Base-by-base conservation (phyloP, 2,329 filamentous ascomycete genomes). In the Colletotrichum lupini region DNA sequence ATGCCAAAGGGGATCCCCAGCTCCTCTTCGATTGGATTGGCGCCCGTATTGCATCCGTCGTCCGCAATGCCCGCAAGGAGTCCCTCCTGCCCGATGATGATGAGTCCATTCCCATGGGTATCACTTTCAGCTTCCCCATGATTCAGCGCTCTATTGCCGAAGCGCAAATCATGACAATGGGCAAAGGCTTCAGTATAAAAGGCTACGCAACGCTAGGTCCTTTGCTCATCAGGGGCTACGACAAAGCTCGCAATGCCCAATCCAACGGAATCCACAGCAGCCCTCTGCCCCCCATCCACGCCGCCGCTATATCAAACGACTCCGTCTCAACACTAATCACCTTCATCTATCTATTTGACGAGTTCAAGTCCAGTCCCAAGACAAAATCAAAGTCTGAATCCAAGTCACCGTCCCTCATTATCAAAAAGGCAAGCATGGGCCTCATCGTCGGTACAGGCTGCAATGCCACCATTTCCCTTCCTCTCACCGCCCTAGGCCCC, bases 1-100 rank as follows among this genome's bases (percentile, higher is more conserved):
- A 95, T 76, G 92, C 46, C 30, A 55, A 64, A 2, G 61, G 56
- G 7, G 64, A 95, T 75, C 90, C 92, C 1, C 91, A 94, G 69
- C 91, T 92, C 70, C 84, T 96, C 2, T 97, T 97, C 80, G 83
- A 87, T n/a, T 97, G 94, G 94, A 94, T 97, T 76, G 94, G 94
- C 30, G 86, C 89, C 77, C 93, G 92, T 78, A 94, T 97, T 76
- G 92, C 92, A 16, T 87, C 92, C 73, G 93, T 95, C 4, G 91
- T 96, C 19, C 84, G 83, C 37, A 88, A 91, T 74, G 91, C 88
- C 8, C 85, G 87, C 73, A 77, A 84, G 5, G 77, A 79, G 16
- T 83, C 87, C 71, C 77, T 46, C 8, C 81, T 90, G 56, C 78
- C 82, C 52, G 81, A 75, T 59, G 81, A 84, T 72, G 81, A 84